Evolutionary conservation across 441 rosid genomes (phyloP).

Genomic region (Populus trichocarpa): DNA sequence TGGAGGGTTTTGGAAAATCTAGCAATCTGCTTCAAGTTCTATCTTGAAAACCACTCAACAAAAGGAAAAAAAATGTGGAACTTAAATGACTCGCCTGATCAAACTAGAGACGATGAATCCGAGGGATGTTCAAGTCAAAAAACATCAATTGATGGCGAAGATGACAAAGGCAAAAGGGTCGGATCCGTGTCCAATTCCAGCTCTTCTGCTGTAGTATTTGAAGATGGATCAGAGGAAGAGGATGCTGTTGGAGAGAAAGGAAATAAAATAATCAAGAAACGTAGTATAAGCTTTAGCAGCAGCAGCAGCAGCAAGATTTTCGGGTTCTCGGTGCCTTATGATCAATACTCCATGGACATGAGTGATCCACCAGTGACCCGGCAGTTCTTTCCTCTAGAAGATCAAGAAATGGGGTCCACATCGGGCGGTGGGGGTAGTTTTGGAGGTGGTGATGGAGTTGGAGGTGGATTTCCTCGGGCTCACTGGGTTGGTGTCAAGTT

Average conservation of each 20-base stretch:
- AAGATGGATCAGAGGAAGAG: constrained; percentile 82
- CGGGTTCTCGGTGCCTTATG: constrained; percentile 41
- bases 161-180: constrained; percentile 74
- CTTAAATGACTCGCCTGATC: constrained; percentile 80
- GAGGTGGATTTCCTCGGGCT: constrained; percentile 50
- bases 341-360: constrained; percentile 21
- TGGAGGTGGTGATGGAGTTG: constrained; percentile 18
- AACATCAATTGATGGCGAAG: constrained; percentile 38
- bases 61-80: constrained; percentile 66
- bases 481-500: constrained; percentile 81
- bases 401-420: constrained; percentile 33
- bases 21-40: neutral
- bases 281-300: constrained; percentile 13
- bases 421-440: constrained; percentile 14
- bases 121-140: constrained; percentile 64
- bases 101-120: constrained; percentile 51
- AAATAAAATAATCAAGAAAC: constrained; percentile 30
- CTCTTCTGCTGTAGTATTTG: constrained; percentile 71
- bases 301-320: constrained; percentile 42
- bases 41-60: too few relatives aligned
- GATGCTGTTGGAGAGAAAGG: constrained; percentile 32
- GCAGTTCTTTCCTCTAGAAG: constrained; percentile 63
- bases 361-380: constrained; percentile 49
- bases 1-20: neutral
- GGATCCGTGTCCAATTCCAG: constrained; percentile 87